Base-by-base conservation (phyloP, 225 moss, liverwort and hornwort species). In the Physcomitrium patens region DNA sequence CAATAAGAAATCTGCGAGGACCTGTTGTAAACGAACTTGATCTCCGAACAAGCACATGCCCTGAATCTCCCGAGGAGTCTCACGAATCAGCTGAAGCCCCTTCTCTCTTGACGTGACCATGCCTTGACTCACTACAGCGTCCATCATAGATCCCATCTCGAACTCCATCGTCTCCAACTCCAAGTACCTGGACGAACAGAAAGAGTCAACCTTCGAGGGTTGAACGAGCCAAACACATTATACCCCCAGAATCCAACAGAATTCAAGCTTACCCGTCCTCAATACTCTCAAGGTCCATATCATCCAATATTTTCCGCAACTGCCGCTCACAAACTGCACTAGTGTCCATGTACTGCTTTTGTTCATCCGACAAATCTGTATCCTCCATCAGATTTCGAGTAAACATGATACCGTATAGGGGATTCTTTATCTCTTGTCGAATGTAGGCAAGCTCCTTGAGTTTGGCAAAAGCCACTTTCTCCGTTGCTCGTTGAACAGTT, bases 391-490 rank as follows among this genome's bases (percentile, higher is more conserved):
- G 53, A 43, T 81, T 81, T 16, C 87, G 78, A 44, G 78, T 87
- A 4, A 84, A 87, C 87, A 84, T 87, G 41, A 87, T 84, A 56
- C 87, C 87, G 42, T 74, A 84, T 9, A 87, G 46, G 73, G 86
- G 86, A 54, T 87, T 87, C 76, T 87, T 87, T 1, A 87, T 87
- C 70, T 87, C 87, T 70, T 87, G 87, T 60, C 87, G 87, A 74
- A 87, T 87, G 31, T 87, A 87, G 0, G 87, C 84, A 41, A 87
- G 81, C 58, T 87, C 87, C 81, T 87, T 87, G 24, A 87, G 67
- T 49, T 87, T 87, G 51, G 84, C 70, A 55, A 87, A 87, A 9
- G 87, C 87, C 12, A 87, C 87, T 59, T 84, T 87, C 57, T 87
- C 87, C 10, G 87, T 84, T 20, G 84, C 87, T 55, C 87, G 86